Percentiles rank a stretch among this genome's conserved stretches.
phyloP scores from a whole-genome alignment of 108 stramenopile species.

The Fragilariopsis cylindrus region DNA sequence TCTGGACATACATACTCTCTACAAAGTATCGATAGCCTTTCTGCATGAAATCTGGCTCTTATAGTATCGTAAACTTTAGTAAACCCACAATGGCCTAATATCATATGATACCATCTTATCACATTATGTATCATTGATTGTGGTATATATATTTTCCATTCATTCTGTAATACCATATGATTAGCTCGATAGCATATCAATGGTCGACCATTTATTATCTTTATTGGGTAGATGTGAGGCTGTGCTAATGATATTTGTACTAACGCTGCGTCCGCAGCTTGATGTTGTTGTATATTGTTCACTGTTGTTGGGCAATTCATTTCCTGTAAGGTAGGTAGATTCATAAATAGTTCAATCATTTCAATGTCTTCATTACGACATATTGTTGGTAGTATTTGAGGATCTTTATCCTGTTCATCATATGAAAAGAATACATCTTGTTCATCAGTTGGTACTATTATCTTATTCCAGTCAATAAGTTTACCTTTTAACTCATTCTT shows the following conservation, averaged over 20 bases:
- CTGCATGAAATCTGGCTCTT: constrained; percentile 2
- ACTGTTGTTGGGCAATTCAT: constrained; percentile 14
- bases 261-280: constrained; percentile 27
- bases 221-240: no score
- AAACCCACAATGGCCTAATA: constrained; percentile 12
- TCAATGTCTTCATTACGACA: not conserved
- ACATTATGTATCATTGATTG: not conserved
- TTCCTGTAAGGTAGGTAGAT: constrained; percentile 16
- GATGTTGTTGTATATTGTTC: constrained; percentile 3
- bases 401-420: not conserved
- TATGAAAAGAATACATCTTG: not conserved
- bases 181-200: constrained; percentile 1
- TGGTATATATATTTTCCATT: constrained; percentile 25
- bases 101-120: constrained; percentile 19
- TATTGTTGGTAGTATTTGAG: not conserved
- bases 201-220: not conserved
- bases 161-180: not conserved
- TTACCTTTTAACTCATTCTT: not conserved
- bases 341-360: constrained; percentile 16
- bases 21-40: not conserved
- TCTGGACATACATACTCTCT: constrained; percentile 1
- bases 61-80: constrained; percentile 14
- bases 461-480: not conserved
- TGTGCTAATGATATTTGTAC: not conserved
- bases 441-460: not conserved